phyloP scores from a whole-genome alignment of 768 basidiomycete species.

The Termitomyces sp. region DNA sequence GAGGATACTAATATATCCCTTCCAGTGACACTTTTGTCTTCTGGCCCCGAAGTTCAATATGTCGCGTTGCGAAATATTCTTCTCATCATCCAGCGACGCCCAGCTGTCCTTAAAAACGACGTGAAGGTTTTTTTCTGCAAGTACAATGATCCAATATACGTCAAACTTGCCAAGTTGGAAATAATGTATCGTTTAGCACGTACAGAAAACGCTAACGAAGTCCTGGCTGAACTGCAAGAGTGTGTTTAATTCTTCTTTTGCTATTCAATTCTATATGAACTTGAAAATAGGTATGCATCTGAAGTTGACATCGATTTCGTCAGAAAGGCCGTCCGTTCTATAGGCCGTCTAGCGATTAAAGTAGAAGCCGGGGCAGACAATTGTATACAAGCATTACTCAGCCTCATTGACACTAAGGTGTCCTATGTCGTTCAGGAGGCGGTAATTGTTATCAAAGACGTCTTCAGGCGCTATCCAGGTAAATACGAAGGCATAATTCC shows the following conservation, averaged over 20 bases:
- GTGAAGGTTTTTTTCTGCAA: constrained; percentile 99
- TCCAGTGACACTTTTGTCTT: constrained; percentile 88
- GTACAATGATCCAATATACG: constrained; percentile 99
- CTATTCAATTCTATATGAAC: not conserved
- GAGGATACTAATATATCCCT: constrained; percentile 1
- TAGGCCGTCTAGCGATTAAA: constrained; percentile 97
- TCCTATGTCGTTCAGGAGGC: constrained; percentile 97
- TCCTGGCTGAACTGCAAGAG: constrained; percentile 94
- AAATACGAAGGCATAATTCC: constrained; percentile 96
- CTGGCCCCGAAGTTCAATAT: constrained; percentile 98
- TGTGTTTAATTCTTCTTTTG: constrained; percentile 28
- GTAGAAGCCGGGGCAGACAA: constrained; percentile 83
- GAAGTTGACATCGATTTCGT: constrained; percentile 99
- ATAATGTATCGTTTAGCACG: constrained; percentile 98
- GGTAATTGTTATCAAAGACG: constrained; percentile 95
- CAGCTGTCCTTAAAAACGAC: constrained; percentile 89
- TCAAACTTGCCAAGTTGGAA: constrained; percentile 96
- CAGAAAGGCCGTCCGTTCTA: constrained; percentile 94
- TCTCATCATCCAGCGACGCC: constrained; percentile 93
- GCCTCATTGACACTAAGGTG: constrained; percentile 89
- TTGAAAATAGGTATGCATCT: constrained; percentile 73
- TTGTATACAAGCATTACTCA: constrained; percentile 83
- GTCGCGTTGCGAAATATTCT: constrained; percentile 95
- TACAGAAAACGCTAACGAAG: constrained; percentile 90
- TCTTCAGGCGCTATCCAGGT: constrained; percentile 95